Evolutionary conservation across 768 basidiomycete genomes (phyloP), one percentile per base, ranked within the genome.

Genomic region (Rhodosporidiobolus sp.): DNA sequence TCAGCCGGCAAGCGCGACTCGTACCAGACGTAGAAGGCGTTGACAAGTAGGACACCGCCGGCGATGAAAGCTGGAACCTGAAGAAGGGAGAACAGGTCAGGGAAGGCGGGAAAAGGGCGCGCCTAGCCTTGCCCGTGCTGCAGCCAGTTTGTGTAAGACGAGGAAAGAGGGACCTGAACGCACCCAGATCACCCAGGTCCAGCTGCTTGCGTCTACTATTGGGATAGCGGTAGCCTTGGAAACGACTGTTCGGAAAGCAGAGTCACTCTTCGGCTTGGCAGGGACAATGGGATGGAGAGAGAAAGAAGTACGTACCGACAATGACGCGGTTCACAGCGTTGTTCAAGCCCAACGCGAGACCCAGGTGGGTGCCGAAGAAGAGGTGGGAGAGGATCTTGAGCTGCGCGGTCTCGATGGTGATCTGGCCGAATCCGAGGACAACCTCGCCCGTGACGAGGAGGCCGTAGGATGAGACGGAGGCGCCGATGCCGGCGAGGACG

Each of bases 311-410:
- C 62, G 19, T 30, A 63, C 62, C 50, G 26, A 52, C 53, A 20
- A 64, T 55, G 17, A 55, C 30, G 10, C 63, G 63, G 24, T 64
- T 54, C 4, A 55, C 54, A 20, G 63, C 63, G 38, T 55, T 64
- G 38, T 43, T 34, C 2, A 55, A 26, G 3, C 63, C 63, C 4
- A 55, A 38, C 5, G 38, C 38, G 3, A 64, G 38, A 17, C 63
- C 63, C 28, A 64, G 63, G 52, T 64, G 52, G 26, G n/a, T 57
- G 1, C 55, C 55, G 43, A 35, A 30, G 46, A 35, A 48, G 30
- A 28, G 56, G 32, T 58, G 32, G 6, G 64, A 35, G 38, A 19
- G 24, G 34, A 65, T 57, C 64, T 65, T 65, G 64, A 58, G 56
- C 64, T 65, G 64, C 4, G 46, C 28, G 2, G 55, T 65, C 55